Evolutionary conservation across 2,329 filamentous ascomycete genomes (phyloP).

Genomic region (Colletotrichum costaricense): DNA sequence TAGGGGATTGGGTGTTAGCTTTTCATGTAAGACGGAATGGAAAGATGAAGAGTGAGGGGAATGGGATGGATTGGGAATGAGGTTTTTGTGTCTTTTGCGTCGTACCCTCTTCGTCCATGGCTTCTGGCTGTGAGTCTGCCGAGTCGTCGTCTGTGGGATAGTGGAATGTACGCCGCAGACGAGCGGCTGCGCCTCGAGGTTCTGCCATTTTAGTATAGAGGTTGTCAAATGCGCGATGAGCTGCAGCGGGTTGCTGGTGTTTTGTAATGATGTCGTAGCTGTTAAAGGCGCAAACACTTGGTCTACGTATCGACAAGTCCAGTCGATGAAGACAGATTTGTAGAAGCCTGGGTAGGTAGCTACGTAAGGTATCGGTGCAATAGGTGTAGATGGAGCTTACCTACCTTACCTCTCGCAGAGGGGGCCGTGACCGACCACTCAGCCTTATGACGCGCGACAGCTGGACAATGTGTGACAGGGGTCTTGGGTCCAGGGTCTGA

Average conservation of each 20-base stretch:
- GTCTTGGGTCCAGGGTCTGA: not conserved
- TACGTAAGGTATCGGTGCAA: not conserved
- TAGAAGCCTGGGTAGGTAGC: not conserved
- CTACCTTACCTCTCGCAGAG: not conserved
- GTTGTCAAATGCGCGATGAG: not conserved
- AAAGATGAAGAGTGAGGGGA: slow-evolving; percentile 37
- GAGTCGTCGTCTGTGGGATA: slow-evolving; percentile 74
- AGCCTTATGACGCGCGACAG: slow-evolving; percentile 34
- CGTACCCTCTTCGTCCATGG: slow-evolving; percentile 81
- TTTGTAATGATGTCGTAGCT: not conserved
- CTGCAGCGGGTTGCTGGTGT: not conserved
- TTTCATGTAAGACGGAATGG: not conserved
- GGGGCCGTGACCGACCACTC: slow-evolving; percentile 1
- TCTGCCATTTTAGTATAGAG: slow-evolving; percentile 30
- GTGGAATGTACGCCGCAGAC: slow-evolving; percentile 80
- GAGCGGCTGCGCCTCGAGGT: slow-evolving; percentile 55
- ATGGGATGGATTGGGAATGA: not conserved
- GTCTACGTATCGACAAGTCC: not conserved
- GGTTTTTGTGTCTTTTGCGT: not conserved
- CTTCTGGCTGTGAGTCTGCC: slow-evolving; percentile 64
- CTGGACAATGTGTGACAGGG: not conserved
- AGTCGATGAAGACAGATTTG: slow-evolving; percentile 7
- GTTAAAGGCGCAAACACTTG: not conserved
- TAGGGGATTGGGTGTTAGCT: slow-evolving; percentile 30
- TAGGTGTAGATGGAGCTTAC: not conserved